phyloP scores from a whole-genome alignment of 768 basidiomycete genomes.

The Fistulinella prunicolor region DNA sequence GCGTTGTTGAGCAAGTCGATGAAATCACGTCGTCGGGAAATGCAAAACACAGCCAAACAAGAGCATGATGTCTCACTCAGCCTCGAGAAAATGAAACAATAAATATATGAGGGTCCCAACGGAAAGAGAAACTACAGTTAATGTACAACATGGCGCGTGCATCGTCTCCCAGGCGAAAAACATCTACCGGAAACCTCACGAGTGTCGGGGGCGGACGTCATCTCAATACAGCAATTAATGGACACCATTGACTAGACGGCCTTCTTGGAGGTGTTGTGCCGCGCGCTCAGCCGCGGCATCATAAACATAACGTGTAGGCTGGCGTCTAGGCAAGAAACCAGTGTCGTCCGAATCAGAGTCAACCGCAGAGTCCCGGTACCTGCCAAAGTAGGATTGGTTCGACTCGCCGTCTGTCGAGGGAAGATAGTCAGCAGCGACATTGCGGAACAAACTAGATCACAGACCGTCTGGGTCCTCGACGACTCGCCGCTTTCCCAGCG shows the following conservation, averaged over 20 bases:
- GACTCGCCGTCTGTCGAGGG: conserved; percentile 42
- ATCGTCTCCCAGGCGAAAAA: conserved; percentile 9
- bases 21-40: too few species aligned
- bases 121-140: conserved; percentile 22
- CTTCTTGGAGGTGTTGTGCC: conserved; percentile 53
- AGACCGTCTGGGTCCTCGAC: conserved; percentile 49
- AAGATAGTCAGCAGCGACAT: background rate
- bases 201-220: background rate
- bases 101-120: conserved; percentile 24
- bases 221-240: too few species aligned
- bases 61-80: conserved; percentile 6
- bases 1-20: background rate
- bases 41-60: conserved; percentile 29
- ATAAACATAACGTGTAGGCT: conserved; percentile 75
- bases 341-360: conserved; percentile 54
- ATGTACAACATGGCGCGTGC: conserved; percentile 24
- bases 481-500: conserved; percentile 78
- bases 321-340: conserved; percentile 36
- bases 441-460: background rate
- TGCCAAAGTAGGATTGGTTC: conserved; percentile 54
- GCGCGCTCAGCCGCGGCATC: conserved; percentile 88
- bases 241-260: conserved; percentile 43
- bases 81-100: conserved; percentile 10
- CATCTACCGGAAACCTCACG: conserved; percentile 13
- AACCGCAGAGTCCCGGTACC: conserved; percentile 29